Percentiles rank a stretch among this genome's conserved stretches.
Evolutionary conservation across 2,329 filamentous ascomycete species (phyloP).

Genomic region (Phyllosticta citrichinensis): DNA sequence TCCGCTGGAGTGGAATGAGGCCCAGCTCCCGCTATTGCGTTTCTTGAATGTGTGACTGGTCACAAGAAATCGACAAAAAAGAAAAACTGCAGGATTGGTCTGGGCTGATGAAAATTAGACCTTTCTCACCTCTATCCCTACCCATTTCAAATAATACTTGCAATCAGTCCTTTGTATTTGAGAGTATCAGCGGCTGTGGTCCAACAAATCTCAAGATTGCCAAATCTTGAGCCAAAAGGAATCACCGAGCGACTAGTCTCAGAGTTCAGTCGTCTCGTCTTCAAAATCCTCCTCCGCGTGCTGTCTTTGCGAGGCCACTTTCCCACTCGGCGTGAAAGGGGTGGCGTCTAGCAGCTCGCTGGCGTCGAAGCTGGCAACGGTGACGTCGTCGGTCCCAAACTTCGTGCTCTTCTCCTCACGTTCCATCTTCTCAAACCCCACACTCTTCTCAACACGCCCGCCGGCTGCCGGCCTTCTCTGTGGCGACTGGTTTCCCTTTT

Average conservation of each 20-base stretch:
- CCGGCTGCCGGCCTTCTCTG: conserved; percentile 20
- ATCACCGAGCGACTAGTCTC: background rate
- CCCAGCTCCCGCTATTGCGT: background rate
- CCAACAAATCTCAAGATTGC: background rate
- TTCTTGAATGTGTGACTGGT: background rate
- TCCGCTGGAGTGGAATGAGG: background rate
- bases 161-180: background rate
- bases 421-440: background rate
- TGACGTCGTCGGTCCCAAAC: conserved; percentile 9
- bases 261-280: conserved; percentile 1
- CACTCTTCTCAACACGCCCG: conserved; percentile 14
- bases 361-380: conserved; percentile 26
- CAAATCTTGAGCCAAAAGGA: background rate
- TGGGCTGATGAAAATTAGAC: background rate
- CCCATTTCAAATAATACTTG: background rate
- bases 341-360: conserved; percentile 31
- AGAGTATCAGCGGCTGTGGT: background rate
- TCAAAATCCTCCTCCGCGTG: background rate
- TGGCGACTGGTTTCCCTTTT: conserved; percentile 10
- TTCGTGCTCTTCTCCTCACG: background rate
- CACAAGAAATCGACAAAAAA: background rate
- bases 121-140: background rate
- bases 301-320: background rate
- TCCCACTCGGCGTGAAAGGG: conserved; percentile 18
- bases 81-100: background rate